Conservation (phyloP, 1,284 basidiomycete species). For the Peniophora sp. region DNA sequence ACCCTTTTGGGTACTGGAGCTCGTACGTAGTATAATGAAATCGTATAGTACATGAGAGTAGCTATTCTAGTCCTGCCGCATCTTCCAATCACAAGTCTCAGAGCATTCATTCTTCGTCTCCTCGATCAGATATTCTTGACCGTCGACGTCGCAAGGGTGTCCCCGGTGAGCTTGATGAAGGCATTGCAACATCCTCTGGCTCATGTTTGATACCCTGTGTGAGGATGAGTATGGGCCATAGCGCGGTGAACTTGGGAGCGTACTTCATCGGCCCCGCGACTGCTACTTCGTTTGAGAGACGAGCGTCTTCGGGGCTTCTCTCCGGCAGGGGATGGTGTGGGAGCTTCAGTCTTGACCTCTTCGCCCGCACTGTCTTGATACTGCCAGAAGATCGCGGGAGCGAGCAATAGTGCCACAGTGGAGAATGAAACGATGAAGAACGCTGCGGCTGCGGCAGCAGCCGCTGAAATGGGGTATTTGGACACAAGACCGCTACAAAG, state of each 20-base stretch:
- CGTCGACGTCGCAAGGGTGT: constrained; percentile 31
- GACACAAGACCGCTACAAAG: constrained; percentile 57
- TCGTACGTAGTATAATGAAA: no score
- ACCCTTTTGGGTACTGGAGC: no score
- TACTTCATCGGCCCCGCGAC: constrained; percentile 8
- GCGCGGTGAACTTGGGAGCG: background rate
- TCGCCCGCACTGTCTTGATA: constrained; percentile 2
- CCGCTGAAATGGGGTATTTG: constrained; percentile 54
- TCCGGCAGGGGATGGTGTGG: constrained; percentile 5
- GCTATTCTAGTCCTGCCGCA: no score
- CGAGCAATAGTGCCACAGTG: constrained; percentile 39
- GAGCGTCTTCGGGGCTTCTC: constrained; percentile 20
- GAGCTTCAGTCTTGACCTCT: background rate
- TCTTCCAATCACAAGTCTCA: background rate
- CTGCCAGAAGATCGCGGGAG: constrained; percentile 11
- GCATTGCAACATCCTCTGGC: constrained; percentile 15
- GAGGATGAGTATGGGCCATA: no score
- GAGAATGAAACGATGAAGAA: constrained; percentile 47
- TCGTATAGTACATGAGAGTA: no score
- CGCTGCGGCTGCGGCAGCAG: constrained; percentile 33
- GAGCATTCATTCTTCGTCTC: constrained; percentile 22
- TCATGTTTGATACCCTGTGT: constrained; percentile 9
- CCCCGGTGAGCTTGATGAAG: constrained; percentile 16
- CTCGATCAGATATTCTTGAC: constrained; percentile 26
- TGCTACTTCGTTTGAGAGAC: constrained; percentile 20